A percentile compares a stretch with the other conserved stretches of the same genome.
Conservation (phyloP, 306 rosid species). For the apple (Malus domestica) region ASM211411v1 NC_041798.1:32202501-32203000, state of each 20-base stretch:
- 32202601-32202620: neutral
- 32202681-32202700: no score
- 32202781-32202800: constrained; percentile 7
- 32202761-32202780: neutral
- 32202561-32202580: neutral
- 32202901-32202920: neutral
- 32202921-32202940: neutral
- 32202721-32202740: neutral
- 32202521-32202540: neutral
- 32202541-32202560: neutral
- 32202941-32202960: neutral
- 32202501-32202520: constrained; percentile 15
- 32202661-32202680: neutral
- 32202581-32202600: neutral
- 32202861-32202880: neutral
- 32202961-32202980: neutral
- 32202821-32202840: neutral
- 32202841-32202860: neutral
- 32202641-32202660: neutral
- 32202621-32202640: neutral
- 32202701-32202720: no score
- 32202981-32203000: neutral
- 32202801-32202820: neutral
- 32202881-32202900: neutral
- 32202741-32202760: neutral